A percentile compares a stretch with the other conserved stretches of the same genome.
Evolutionary conservation across 257 asterid species (phyloP).

Genomic region (Petunia secreta): DNA sequence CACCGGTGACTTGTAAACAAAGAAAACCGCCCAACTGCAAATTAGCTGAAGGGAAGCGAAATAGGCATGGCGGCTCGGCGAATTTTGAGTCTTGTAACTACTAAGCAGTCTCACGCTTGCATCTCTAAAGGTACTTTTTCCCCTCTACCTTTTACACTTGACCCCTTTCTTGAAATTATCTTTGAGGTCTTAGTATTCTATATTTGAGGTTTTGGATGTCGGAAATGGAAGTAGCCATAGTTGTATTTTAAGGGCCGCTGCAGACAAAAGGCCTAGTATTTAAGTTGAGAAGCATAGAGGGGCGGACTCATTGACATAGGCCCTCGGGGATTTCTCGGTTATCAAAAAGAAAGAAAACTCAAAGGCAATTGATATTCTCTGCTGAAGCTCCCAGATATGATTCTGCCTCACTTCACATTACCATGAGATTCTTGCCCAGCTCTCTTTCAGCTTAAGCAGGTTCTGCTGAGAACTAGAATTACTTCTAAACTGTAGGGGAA

Average conservation of each 20-base stretch:
- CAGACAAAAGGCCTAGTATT: not conserved
- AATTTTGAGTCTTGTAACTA: conserved; percentile 49
- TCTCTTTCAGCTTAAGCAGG: not conserved
- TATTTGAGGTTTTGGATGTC: not conserved
- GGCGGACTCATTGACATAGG: too few relatives aligned
- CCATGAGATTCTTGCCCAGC: not conserved
- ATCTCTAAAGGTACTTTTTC: conserved; percentile 44
- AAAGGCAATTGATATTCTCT: not conserved
- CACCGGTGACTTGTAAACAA: too few relatives aligned
- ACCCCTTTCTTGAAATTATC: not conserved
- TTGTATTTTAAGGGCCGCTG: not conserved
- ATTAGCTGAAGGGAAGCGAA: not conserved
- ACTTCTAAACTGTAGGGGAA: not conserved
- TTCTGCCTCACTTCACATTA: too few relatives aligned
- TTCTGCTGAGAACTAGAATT: not conserved
- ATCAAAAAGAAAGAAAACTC: too few relatives aligned
- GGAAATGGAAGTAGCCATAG: not conserved
- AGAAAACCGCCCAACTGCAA: not conserved
- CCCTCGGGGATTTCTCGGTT: too few relatives aligned
- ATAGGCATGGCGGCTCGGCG: conserved; percentile 60
- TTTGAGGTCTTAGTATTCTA: not conserved
- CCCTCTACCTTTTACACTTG: not conserved
- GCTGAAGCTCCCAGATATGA: not conserved
- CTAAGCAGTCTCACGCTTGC: conserved; percentile 35
- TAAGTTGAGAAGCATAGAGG: not conserved